phyloP scores from a whole-genome alignment of 1,284 basidiomycete genomes.

The Athelia sp. region DNA sequence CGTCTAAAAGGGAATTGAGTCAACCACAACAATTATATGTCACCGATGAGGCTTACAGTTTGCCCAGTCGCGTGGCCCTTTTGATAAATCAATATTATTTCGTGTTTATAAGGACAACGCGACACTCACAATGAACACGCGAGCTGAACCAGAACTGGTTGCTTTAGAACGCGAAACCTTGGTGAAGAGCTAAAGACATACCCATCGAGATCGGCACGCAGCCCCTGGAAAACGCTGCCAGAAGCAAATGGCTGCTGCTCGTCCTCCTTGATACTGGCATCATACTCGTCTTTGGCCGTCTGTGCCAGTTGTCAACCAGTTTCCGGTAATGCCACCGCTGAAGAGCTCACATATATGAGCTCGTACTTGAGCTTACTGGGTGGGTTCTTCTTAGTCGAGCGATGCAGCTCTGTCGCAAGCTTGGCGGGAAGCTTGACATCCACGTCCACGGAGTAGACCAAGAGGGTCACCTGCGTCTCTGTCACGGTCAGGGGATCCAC shows the following conservation, averaged over 20 bases:
- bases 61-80: constrained; percentile 83
- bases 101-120: background rate
- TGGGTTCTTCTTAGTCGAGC: constrained; percentile 95
- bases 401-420: constrained; percentile 75
- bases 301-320: constrained; percentile 20
- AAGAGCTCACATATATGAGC: constrained; percentile 73
- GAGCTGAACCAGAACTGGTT: constrained; percentile 45
- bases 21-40: too few species aligned
- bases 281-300: constrained; percentile 88
- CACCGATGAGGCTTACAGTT: constrained; percentile 33
- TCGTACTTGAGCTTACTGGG: constrained; percentile 77
- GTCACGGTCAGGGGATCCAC: constrained; percentile 56
- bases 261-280: constrained; percentile 68
- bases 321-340: background rate
- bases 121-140: constrained; percentile 69
- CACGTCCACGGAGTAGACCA: constrained; percentile 82
- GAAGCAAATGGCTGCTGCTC: constrained; percentile 52
- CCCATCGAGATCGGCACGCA: constrained; percentile 82
- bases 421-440: constrained; percentile 71
- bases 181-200: constrained; percentile 25
- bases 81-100: constrained; percentile 8
- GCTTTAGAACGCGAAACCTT: constrained; percentile 5
- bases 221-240: constrained; percentile 81
- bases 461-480: constrained; percentile 68
- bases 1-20: constrained; percentile 32